Base-by-base conservation (phyloP, 805 yeast species). In the Helenozyma rhizophorensis region DNA sequence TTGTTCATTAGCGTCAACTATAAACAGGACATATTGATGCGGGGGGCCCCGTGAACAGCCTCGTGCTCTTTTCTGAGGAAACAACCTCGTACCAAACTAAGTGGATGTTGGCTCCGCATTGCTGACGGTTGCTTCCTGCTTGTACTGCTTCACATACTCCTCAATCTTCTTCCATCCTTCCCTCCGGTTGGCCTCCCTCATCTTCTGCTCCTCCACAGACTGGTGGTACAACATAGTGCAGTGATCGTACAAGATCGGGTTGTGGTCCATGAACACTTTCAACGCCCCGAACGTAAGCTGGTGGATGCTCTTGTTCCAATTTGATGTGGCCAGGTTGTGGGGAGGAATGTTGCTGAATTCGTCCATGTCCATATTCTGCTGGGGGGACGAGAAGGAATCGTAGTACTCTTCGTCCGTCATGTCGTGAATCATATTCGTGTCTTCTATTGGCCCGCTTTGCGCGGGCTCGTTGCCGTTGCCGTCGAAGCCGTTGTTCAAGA, bases 231-330 rank as follows among this genome's bases (percentile, higher is more conserved):
- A 61, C 48, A 85, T 73, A n/a, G 94, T 83, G 55, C 97, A 90
- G 54, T 88, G 89, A 56, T 89, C 96, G 60, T 86, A 93, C 16
- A 90, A 68, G 7, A 81, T 80, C 11, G 96, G 95, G 56, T 89
- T 89, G 32, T 93, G 82, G 51, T 90, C 97, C 79, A 89, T 78
- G 53, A 93, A 89, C 35, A 86, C 82, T 57, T 88, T 88, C 49
- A 93, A 69, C 0, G 97, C 96, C 37, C 83, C 84, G 62, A 78
- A 88, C 2, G 96, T 94, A 70, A 90, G 76, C 30, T 86, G 79
- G 46, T 90, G 93, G 27, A 93, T 89, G 23, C 95, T 87, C 50
- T 93, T 75, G 59, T 93, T 93, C 98, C 98, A 93, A 50, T 84
- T 90, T 25, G 73, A 62, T 6, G 74, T 65, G 21, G 71, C 71